A percentile compares a stretch with the other conserved stretches of the same genome.
phyloP scores from a whole-genome alignment of 805 yeast genomes.

The Metschnikowia corniflorae region DNA sequence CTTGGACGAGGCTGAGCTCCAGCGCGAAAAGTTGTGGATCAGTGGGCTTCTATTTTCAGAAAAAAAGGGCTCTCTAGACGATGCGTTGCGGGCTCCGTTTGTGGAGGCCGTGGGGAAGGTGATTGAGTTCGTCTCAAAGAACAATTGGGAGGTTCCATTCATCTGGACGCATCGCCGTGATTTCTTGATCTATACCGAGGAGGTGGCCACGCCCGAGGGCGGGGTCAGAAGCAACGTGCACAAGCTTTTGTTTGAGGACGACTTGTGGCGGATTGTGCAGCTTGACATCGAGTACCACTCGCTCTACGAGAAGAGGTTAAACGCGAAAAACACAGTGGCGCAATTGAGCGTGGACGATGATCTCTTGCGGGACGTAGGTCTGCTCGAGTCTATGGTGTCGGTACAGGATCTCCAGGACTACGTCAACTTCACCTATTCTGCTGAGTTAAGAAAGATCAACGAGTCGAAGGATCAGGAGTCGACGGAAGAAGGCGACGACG shows the following conservation, averaged over 20 bases:
- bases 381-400: constrained; percentile 66
- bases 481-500: constrained; percentile 19
- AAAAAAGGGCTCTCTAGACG: constrained; percentile 45
- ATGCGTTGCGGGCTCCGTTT: constrained; percentile 48
- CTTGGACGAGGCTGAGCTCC: constrained; percentile 64
- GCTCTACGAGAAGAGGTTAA: constrained; percentile 66
- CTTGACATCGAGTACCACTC: constrained; percentile 89
- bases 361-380: constrained; percentile 48
- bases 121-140: constrained; percentile 68
- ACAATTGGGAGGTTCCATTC: constrained; percentile 86
- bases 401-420: constrained; percentile 86
- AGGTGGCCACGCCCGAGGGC: constrained; percentile 39
- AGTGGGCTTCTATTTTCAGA: constrained; percentile 58
- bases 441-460: constrained; percentile 47
- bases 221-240: constrained; percentile 35
- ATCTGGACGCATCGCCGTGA: constrained; percentile 96
- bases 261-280: constrained; percentile 85
- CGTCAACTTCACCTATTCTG: constrained; percentile 68
- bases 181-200: constrained; percentile 61
- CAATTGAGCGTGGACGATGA: constrained; percentile 57
- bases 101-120: constrained; percentile 66
- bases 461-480: constrained; percentile 26
- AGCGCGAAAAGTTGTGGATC: constrained; percentile 76
- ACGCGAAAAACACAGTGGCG: constrained; percentile 54
- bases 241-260: constrained; percentile 69